Conservation (phyloP, 2,329 filamentous ascomycete genomes). For the Ceratocystiopsis sp. region DNA sequence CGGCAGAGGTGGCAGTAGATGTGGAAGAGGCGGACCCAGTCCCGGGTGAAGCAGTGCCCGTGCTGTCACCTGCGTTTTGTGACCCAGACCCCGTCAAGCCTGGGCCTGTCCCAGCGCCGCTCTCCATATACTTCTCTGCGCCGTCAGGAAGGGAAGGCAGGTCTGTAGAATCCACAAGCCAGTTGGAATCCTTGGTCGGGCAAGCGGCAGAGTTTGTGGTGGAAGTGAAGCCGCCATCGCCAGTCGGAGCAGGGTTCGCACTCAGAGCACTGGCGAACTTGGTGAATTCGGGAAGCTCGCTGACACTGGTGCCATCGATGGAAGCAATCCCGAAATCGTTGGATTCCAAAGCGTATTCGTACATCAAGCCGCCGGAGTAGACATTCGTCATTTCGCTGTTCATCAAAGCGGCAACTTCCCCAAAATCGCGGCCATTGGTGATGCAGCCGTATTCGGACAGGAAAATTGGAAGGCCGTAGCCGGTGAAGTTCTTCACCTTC, state of each 20-base stretch:
- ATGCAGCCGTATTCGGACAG: constrained; percentile 89
- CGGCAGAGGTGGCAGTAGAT: constrained; percentile 15
- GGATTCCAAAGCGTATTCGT: constrained; percentile 75
- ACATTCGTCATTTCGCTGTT: constrained; percentile 64
- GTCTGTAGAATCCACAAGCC: constrained; percentile 32
- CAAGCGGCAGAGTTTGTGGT: constrained; percentile 30
- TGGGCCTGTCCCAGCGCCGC: constrained; percentile 35
- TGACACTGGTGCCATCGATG: constrained; percentile 36
- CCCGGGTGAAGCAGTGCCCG: constrained; percentile 22
- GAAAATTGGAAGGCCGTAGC: constrained; percentile 82
- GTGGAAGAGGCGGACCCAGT: constrained; percentile 16
- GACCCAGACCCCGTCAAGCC: constrained; percentile 36
- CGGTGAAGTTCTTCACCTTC: constrained; percentile 75
- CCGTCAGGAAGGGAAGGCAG: constrained; percentile 34
- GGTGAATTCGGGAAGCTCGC: constrained; percentile 45
- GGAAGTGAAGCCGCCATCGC: constrained; percentile 29
- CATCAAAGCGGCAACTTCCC: constrained; percentile 69
- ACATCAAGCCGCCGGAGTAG: constrained; percentile 92
- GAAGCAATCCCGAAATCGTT: constrained; percentile 68
- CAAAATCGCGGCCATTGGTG: constrained; percentile 64
- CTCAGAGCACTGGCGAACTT: constrained; percentile 30
- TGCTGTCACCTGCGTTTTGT: constrained; percentile 32
- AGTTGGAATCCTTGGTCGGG: constrained; percentile 29
- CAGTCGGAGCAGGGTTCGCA: constrained; percentile 32
- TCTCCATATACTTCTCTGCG: constrained; percentile 34